Percentiles rank a stretch among this genome's conserved stretches.
Evolutionary conservation across 192 early-diverging fungal genomes (phyloP).

Genomic region (Umbelopsis sp.): DNA sequence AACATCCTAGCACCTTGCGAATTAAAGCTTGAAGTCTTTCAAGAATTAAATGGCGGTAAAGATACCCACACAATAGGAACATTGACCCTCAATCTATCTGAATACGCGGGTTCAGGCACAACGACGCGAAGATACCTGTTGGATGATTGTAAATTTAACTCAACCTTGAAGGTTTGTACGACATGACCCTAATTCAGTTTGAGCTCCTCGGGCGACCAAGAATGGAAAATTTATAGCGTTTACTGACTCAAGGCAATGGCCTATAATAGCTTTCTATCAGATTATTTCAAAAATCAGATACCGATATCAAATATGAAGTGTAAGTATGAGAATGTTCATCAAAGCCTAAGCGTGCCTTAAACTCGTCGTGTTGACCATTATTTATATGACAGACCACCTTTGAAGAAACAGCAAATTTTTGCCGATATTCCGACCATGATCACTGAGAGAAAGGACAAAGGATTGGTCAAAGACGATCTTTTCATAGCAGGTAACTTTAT

Average conservation of each 20-base stretch:
- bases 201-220: neutral
- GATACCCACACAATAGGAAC: conserved; percentile 64
- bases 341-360: neutral
- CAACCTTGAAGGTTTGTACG: conserved; percentile 73
- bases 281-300: conserved; percentile 34
- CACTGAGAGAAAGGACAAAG: conserved; percentile 31
- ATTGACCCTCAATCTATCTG: conserved; percentile 78
- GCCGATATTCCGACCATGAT: conserved; percentile 40
- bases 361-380: neutral
- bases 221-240: neutral
- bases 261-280: conserved; percentile 39
- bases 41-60: conserved; percentile 65
- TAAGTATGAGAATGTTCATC: conserved; percentile 5
- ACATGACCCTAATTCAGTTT: conserved; percentile 3
- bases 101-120: conserved; percentile 63
- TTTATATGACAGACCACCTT: conserved; percentile 31
- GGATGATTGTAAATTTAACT: conserved; percentile 77
- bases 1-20: conserved; percentile 76
- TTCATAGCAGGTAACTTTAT: neutral
- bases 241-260: neutral
- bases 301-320: conserved; percentile 30
- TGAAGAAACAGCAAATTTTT: conserved; percentile 44
- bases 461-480: conserved; percentile 1
- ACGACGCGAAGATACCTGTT: conserved; percentile 62
- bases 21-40: conserved; percentile 62